Evolutionary conservation across 1,284 basidiomycete genomes (phyloP).

Genomic region (Laetiporus sulphureus): DNA sequence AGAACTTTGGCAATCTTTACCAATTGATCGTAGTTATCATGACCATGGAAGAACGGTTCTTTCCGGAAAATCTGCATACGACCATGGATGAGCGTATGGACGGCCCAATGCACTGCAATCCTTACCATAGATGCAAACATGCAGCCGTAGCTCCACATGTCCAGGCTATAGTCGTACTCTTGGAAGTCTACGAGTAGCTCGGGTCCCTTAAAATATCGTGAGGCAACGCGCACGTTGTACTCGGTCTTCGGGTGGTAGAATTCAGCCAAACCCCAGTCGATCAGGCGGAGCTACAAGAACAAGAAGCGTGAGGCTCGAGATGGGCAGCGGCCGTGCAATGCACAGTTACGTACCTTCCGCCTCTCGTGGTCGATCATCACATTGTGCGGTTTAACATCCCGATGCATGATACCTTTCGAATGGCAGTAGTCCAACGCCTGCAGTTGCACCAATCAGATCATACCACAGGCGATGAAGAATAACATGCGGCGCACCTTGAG

Average conservation of each 20-base stretch:
- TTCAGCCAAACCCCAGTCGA: slow-evolving; percentile 99
- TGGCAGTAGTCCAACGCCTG: slow-evolving; percentile 97
- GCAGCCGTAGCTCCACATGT: slow-evolving; percentile 99
- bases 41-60: slow-evolving; percentile 99
- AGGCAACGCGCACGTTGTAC: slow-evolving; percentile 97
- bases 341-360: slow-evolving; percentile 60
- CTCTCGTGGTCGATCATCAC: slow-evolving; percentile 99
- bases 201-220: slow-evolving; percentile 97
- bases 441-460: slow-evolving; percentile 7
- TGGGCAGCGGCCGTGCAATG: neutral
- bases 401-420: slow-evolving; percentile 98
- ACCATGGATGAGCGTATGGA: neutral
- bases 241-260: slow-evolving; percentile 98
- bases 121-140: slow-evolving; percentile 98
- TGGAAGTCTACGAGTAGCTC: slow-evolving; percentile 98
- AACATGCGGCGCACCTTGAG: slow-evolving; percentile 61
- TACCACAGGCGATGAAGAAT: neutral
- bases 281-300: slow-evolving; percentile 76
- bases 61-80: slow-evolving; percentile 88
- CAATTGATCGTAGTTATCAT: slow-evolving; percentile 98
- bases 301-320: too few species aligned
- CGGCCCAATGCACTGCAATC: slow-evolving; percentile 5
- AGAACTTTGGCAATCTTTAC: slow-evolving; percentile 98
- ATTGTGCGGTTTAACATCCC: slow-evolving; percentile 99
- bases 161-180: slow-evolving; percentile 93